Evolutionary conservation across 805 yeast genomes (phyloP), one percentile per base, ranked within the genome.

Genomic region (Candida wancherniae): DNA sequence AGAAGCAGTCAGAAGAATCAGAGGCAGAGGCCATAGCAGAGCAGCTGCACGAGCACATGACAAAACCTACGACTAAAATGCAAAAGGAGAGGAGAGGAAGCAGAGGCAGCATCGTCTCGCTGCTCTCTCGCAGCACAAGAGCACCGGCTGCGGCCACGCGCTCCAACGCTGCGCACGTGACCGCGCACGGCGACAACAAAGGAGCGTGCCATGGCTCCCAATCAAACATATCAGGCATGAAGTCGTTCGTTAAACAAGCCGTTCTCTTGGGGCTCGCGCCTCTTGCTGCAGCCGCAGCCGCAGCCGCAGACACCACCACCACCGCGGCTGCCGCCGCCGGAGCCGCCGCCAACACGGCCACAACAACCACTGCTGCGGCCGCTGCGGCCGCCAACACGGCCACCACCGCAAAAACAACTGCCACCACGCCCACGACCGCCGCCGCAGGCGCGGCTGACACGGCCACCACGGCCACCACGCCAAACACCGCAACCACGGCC

Each of bases 261-360:
- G 9, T 27, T 16, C 11, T 22, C 13, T n/a, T n/a, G n/a, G n/a
- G n/a, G n/a, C 25, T 40, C 19, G 35, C 38, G 5, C 31, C 35
- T 9, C 35, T 49, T 32, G 41, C 37, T 19, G 26, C 37, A 19
- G 30, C 34, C 11, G 40, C 46, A 13, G 40, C 38, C 12, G 36
- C 48, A 4, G 34, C 47, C 4, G 37, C 49, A 4, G 33, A 51
- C 9, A 34, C 50, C 7, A 32, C 51, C 6, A 38, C 48, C 10
- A 37, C 50, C 10, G 36, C 43, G 10, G 40, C 45, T 15, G 40
- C 45, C 13, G 35, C 42, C 5, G 30, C 48, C 9, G 28, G 44
- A 16, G 25, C 41, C 2, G 26, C 43, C 2, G 31, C 46, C 8
- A 37, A 50, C 3, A 40, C 48, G 8, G 33, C 42, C 4, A 22